Evolutionary conservation across 176 grass and related monocot species (phyloP), one percentile per base, ranked within the genome.

Genomic region (Phoenix dactylifera): DNA sequence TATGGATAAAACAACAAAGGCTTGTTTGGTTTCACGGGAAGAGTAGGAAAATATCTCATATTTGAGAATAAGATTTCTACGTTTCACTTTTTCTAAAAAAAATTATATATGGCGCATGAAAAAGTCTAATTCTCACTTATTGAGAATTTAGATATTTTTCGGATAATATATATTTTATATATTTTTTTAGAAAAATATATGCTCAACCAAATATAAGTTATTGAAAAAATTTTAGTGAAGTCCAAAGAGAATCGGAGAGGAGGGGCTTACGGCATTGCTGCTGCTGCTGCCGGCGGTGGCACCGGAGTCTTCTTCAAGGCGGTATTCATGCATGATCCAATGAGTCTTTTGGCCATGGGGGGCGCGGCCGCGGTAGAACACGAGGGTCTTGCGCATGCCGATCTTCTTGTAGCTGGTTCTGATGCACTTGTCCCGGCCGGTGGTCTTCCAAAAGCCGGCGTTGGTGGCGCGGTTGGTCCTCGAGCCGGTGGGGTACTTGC

Each of bases 361-460:
- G 50, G 92, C 92, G 32, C 92, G 92, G 62, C 92, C 92, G 18
- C 92, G 83, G 74, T 97, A 97, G 83, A 97, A 97, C 32, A 91
- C 87, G 70, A 97, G 86, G 50, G 92, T 97, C 77, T 97, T 97
- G 22, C 92, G 75, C 92, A 97, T 97, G 72, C 92, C 92, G 74
- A 97, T 98, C 84, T 86, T 98, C 51, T 63, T 64, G 79, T 89
- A 98, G 84, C 73, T 86, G 72, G 75, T 98, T 68, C 93, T 82
- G 93, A 98, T 98, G 84, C 81, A 98, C 87, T 98, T 98, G 79
- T 98, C 93, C 0, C 93, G 67, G 1, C 93, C 93, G 26, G 93
- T 98, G 16, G 93, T 88, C 78, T 98, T 98, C 93, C 93, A 98
- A 68, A 98, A 98, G 0, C 93, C 93, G 26, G 84, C 79, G 56